A percentile compares a stretch with the other conserved stretches of the same genome.
Evolutionary conservation across 495 filamentous ascomycete species (phyloP).

Genomic region (Trichoderma virens): DNA sequence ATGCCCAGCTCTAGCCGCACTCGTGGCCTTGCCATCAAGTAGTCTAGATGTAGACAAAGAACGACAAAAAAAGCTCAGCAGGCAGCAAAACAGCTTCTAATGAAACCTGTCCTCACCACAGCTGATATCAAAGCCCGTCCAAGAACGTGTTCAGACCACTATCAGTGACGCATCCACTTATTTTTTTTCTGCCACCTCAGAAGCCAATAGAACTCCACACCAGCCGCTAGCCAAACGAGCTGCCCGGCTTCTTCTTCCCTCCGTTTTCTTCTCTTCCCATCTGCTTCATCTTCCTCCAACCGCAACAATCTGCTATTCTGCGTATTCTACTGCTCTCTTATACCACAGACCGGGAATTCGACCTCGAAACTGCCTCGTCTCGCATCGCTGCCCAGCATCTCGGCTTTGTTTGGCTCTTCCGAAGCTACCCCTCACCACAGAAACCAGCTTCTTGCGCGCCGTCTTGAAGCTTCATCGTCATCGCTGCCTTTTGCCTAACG

Average conservation of each 20-base stretch:
- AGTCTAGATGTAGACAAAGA: too few relatives aligned
- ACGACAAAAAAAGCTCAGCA: background rate
- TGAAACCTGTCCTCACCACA: background rate
- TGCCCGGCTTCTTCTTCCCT: background rate
- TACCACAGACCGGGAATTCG: background rate
- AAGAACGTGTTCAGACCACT: background rate
- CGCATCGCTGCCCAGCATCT: background rate
- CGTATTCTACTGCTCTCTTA: too few relatives aligned
- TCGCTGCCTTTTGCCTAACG: background rate
- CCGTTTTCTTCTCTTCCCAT: background rate
- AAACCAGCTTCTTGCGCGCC: background rate
- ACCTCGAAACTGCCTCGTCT: background rate
- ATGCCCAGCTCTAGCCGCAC: too few relatives aligned
- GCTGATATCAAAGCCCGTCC: background rate
- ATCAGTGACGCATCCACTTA: slow-evolving; percentile 6
- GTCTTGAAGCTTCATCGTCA: slow-evolving; percentile 5
- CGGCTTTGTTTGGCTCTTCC: background rate
- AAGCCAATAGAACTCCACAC: slow-evolving; percentile 1
- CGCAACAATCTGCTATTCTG: background rate
- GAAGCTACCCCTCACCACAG: background rate
- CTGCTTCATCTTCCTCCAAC: background rate
- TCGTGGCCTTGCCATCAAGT: too few relatives aligned
- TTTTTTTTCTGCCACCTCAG: background rate
- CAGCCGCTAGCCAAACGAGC: background rate
- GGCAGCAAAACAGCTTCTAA: background rate